Evolutionary conservation across 441 rosid genomes (phyloP).

Genomic region (Metrosideros polymorpha): DNA sequence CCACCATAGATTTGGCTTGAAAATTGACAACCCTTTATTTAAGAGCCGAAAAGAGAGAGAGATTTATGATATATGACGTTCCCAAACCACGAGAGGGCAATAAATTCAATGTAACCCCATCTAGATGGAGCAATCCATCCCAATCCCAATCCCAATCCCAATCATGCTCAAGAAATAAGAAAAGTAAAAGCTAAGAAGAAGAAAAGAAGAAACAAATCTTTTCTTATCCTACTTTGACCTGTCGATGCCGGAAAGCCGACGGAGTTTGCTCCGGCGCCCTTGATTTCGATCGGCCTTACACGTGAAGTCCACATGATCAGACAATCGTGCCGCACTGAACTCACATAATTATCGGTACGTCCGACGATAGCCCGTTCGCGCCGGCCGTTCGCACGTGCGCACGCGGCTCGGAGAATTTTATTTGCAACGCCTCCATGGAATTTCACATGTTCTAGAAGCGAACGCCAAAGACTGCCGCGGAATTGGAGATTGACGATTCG

Average conservation of each 20-base stretch:
- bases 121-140: neutral
- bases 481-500: neutral
- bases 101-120: neutral
- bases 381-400: neutral
- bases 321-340: neutral
- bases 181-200: neutral
- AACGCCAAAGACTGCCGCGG: neutral
- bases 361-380: neutral
- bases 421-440: neutral
- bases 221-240: neutral
- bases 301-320: neutral
- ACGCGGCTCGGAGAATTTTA: neutral
- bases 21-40: neutral
- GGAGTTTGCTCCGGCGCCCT: neutral
- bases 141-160: no score
- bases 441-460: neutral
- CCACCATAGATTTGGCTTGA: neutral
- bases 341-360: fast-evolving
- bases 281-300: neutral
- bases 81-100: neutral
- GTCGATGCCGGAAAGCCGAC: neutral
- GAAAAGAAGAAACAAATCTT: neutral
- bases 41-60: neutral
- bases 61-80: neutral
- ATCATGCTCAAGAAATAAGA: no score